Evolutionary conservation across 306 rosid genomes (phyloP), one percentile per base, ranked within the genome.

Genomic region (Casuarina cunninghamiana): DNA sequence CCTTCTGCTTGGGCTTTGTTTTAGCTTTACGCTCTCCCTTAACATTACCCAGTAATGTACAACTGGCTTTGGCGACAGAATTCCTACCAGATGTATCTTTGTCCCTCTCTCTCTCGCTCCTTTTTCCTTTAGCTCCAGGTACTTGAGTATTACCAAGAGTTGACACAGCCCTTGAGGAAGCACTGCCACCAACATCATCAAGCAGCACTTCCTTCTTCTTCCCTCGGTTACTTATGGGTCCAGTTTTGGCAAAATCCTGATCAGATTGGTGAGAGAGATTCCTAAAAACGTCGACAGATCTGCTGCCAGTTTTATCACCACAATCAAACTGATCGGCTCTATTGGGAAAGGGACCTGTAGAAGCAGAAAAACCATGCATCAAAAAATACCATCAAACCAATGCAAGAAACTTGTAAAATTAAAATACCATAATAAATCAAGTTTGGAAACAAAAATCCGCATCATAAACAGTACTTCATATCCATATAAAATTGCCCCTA

Each of bases 61-160:
- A 86, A 38, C 90, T 79, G 10, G 86, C 70, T 86, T 89, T 93
- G 62, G 87, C 43, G 48, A 63, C 86, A 73, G 85, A 77, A 69
- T 74, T 83, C 83, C 87, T 88, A 71, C 84, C 80, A 21, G 81
- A 75, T 50, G 76, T 61, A 76, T 83, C 97, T 81, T 81, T 90
- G 68, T 78, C 95, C 80, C 87, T 85, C 75, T 87, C 94, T 81
- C 97, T 90, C 78, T 86, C 94, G 57, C 94, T 90, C 85, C 93
- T 87, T 84, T 92, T 92, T 46, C 96, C 91, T 77, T 85, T 92
- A 19, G 85, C 89, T 81, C 91, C 91, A 53, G 86, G 88, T 55
- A 75, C 41, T 80, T 84, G 74, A 55, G 89, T 85, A 80, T 72
- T 83, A 46, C 88, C 87, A 70, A 78, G 78, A 80, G 80, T 83